These are phyloP conservation scores for Plasmopara halstedii DNA, from an alignment of 352 stramenopile genomes.

Conservation along the genomic window DNA sequence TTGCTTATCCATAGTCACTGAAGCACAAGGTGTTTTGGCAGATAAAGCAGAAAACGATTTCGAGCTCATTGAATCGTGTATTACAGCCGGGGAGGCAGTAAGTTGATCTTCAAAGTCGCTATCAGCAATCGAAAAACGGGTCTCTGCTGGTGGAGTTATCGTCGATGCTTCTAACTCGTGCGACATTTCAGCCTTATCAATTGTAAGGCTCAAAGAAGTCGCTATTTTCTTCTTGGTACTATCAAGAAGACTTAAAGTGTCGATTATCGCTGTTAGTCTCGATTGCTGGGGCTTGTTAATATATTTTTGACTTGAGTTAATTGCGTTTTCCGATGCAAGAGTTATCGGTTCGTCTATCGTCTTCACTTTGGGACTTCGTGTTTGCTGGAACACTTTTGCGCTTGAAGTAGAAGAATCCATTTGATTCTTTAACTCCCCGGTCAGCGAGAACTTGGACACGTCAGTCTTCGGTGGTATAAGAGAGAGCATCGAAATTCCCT, in stretches of 20 bases:
- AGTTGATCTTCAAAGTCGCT: not conserved
- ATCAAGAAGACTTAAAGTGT: not conserved
- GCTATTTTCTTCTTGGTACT: not conserved
- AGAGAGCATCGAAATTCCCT: not conserved
- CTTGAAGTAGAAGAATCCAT: slow-evolving; percentile 1
- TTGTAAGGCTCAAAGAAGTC: not conserved
- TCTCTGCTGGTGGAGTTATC: not conserved
- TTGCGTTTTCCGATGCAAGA: not conserved
- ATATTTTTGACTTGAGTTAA: not conserved
- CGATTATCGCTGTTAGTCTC: not conserved
- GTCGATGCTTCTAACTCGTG: slow-evolving; percentile 1
- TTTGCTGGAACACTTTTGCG: not conserved
- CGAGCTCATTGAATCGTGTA: not conserved
- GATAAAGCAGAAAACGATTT: not conserved
- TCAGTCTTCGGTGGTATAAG: not conserved
- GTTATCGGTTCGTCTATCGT: not conserved
- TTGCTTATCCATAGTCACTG: not conserved
- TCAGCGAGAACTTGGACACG: not conserved
- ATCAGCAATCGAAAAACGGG: not conserved
- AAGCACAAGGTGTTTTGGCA: not conserved
- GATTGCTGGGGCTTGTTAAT: not conserved
- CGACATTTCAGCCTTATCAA: not conserved
- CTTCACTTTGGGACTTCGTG: not conserved
- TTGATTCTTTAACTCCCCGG: slow-evolving; percentile 1
- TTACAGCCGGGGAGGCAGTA: not conserved